Evolutionary conservation across 441 rosid genomes (phyloP).

Genomic region (Populus hybrid): DNA sequence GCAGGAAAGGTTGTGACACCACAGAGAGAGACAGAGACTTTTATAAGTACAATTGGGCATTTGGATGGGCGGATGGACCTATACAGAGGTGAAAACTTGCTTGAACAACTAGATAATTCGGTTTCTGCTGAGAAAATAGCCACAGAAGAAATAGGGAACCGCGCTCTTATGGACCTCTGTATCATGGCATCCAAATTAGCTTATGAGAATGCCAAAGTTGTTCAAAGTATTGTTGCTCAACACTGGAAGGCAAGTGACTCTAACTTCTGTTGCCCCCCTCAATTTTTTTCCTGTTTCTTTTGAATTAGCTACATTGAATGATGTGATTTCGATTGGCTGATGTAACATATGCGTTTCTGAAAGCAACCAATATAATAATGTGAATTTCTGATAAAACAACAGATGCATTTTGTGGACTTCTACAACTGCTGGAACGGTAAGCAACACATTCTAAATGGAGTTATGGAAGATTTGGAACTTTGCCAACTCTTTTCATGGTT

Average conservation of each 20-base stretch:
- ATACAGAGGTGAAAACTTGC: slow-evolving; percentile 24
- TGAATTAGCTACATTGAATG: too few species aligned
- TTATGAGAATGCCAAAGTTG: slow-evolving; percentile 65
- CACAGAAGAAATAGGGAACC: slow-evolving; percentile 35
- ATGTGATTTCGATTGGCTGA: too few species aligned
- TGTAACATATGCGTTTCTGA: too few species aligned
- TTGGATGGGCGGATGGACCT: slow-evolving; percentile 67
- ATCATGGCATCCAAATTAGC: slow-evolving; percentile 75
- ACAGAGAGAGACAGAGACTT: slow-evolving; percentile 52
- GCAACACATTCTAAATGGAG: not conserved
- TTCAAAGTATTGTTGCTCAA: slow-evolving; percentile 49
- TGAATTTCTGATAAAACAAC: not conserved
- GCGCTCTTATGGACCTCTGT: slow-evolving; percentile 62
- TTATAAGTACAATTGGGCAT: slow-evolving; percentile 59
- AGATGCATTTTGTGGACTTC: slow-evolving; percentile 31
- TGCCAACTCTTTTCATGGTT: not conserved
- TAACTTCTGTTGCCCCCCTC: not conserved
- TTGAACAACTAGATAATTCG: slow-evolving; percentile 24
- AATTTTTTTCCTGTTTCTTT: not conserved
- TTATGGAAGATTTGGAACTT: too few species aligned
- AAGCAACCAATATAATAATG: not conserved
- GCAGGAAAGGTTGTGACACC: slow-evolving; percentile 65
- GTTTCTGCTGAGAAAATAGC: slow-evolving; percentile 21
- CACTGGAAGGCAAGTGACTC: slow-evolving; percentile 67
- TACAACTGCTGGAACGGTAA: slow-evolving; percentile 27